phyloP scores from a whole-genome alignment of 371 early-diverging fungal species.

The Syncephalastrum racemosum region DNA sequence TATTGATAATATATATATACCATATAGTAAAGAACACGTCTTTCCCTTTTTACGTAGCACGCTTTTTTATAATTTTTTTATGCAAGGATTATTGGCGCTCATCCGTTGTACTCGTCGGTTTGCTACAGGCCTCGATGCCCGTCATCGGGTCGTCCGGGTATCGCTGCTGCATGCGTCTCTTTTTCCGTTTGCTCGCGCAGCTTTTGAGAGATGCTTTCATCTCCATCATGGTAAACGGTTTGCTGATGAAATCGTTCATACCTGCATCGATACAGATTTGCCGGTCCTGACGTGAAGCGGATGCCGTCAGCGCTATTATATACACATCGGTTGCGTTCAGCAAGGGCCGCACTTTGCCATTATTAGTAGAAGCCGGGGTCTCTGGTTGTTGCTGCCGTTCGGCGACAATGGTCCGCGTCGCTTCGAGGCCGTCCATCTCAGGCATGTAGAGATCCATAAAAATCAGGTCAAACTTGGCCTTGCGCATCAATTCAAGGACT shows the following conservation, averaged over 20 bases:
- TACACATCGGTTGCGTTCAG: constrained; percentile 50
- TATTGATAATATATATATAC: no score
- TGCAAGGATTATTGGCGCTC: no score
- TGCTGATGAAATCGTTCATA: constrained; percentile 64
- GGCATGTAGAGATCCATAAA: constrained; percentile 59
- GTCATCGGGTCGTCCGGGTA: constrained; percentile 13
- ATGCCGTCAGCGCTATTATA: constrained; percentile 63
- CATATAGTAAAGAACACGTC: no score
- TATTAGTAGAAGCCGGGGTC: not conserved
- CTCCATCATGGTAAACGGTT: constrained; percentile 57
- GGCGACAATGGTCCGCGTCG: constrained; percentile 41
- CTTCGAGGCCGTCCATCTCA: constrained; percentile 54
- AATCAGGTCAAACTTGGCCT: constrained; percentile 44
- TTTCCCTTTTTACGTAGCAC: no score
- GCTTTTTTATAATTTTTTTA: no score
- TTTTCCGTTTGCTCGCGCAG: constrained; percentile 28
- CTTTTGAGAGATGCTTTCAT: constrained; percentile 50
- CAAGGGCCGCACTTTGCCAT: constrained; percentile 10
- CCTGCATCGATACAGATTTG: constrained; percentile 64
- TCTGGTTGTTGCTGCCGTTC: constrained; percentile 18
- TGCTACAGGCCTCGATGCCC: constrained; percentile 5
- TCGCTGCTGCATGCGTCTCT: constrained; percentile 21
- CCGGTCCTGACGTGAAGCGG: constrained; percentile 56
- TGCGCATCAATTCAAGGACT: constrained; percentile 44
- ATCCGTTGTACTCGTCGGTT: no score